A percentile compares a stretch with the other conserved stretches of the same genome.
Evolutionary conservation across 1,139 yeast genomes (phyloP).

Genomic region (Pichia sp.): DNA sequence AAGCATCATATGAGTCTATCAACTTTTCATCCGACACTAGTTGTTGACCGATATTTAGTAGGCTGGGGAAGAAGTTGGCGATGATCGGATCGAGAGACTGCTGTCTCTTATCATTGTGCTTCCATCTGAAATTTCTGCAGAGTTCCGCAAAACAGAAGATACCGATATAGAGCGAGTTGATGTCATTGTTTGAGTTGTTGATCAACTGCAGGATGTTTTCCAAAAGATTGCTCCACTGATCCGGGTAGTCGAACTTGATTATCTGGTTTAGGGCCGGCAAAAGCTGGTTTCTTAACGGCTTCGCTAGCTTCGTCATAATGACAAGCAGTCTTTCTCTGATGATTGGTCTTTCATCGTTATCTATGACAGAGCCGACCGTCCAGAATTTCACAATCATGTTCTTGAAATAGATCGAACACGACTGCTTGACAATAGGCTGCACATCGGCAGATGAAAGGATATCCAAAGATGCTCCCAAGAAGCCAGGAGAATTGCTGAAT

Average conservation of each 20-base stretch:
- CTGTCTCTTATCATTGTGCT: constrained; percentile 53
- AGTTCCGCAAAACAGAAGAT: constrained; percentile 71
- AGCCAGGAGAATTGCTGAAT: constrained; percentile 61
- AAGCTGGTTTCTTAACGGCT: constrained; percentile 54
- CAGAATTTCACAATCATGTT: constrained; percentile 68
- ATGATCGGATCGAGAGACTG: constrained; percentile 57
- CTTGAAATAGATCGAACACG: constrained; percentile 85
- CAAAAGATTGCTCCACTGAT: constrained; percentile 64
- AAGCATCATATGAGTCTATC: constrained; percentile 35
- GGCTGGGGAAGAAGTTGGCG: constrained; percentile 59
- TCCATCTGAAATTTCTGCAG: constrained; percentile 74
- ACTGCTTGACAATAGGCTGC: constrained; percentile 56
- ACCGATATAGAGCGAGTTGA: constrained; percentile 68
- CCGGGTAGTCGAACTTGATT: constrained; percentile 65
- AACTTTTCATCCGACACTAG: constrained; percentile 46
- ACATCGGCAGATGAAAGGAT: constrained; percentile 56
- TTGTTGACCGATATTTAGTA: constrained; percentile 61
- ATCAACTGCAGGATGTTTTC: constrained; percentile 57
- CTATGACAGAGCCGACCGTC: constrained; percentile 47
- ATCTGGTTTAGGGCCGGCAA: constrained; percentile 66
- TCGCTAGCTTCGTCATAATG: constrained; percentile 40
- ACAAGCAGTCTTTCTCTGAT: constrained; percentile 58
- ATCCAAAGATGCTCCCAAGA: constrained; percentile 78
- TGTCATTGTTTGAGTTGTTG: constrained; percentile 41
- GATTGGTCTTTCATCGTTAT: constrained; percentile 65